Base-by-base conservation (phyloP, 495 filamentous ascomycete species). In the Sabuloglossum arenarium region DNA sequence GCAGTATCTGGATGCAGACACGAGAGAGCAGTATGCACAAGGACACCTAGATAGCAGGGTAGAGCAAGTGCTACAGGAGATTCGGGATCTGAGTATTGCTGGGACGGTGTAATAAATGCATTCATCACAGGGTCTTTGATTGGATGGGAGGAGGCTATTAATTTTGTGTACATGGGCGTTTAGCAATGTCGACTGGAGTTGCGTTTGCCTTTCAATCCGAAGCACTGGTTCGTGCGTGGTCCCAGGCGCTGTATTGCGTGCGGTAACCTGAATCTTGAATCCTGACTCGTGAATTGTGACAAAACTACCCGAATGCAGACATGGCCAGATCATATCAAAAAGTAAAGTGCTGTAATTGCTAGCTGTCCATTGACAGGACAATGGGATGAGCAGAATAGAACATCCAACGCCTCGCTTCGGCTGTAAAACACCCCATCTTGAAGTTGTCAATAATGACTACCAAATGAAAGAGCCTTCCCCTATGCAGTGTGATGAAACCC, bases 1-100 rank as follows among this genome's bases (percentile, higher is more conserved):
- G 71, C 93, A 98, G 69, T 98, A 95, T 68, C 75, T 98, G 46
- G 91, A 97, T 68, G 81, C 89, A n/a, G 86, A 91, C 65, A 97
- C 88, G 46, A 75, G 91, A 55, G 91, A 98, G 57, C 87, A 94
- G 70, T 98, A 98, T 69, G 91, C 91, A 16, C 80, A 86, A 60
- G 91, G 91, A 37, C 84, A 95, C 62, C 69, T 98, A 61, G 91
- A 98, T 68, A 85, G 78, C 59, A 71, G 86, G 60, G 91, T 98
- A 37, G 91, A 98, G 72, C 84, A 96, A 70, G 91, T 97, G 56
- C 62, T 98, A 68, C 88, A 96, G 66, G 88, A 97, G 73, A 97
- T 98, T 69, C 75, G 91, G 63, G 90, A 95, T 68, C 68, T 98
- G 70, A 96, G 88, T 69, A 97, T 98, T 75, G 82, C 83, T 27